A percentile compares a stretch with the other conserved stretches of the same genome.
Conservation (phyloP, 2,329 filamentous ascomycete genomes). For the Trichoderma lentiforme region DNA sequence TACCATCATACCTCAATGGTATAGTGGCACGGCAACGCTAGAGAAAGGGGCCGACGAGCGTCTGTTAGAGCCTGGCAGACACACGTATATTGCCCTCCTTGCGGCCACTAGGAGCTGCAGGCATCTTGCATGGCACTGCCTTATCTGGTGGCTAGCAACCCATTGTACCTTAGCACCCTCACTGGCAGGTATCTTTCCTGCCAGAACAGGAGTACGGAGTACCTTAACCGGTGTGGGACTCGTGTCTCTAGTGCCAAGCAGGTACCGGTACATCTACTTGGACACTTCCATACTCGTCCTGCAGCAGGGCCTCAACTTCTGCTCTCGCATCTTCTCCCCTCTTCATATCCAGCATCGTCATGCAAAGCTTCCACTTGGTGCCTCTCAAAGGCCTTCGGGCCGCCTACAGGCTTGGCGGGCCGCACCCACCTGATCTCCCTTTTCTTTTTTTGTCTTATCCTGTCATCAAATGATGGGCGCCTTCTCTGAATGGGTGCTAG, state of each 20-base stretch:
- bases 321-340: not conserved
- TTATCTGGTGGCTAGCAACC: not conserved
- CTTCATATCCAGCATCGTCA: not conserved
- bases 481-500: constrained; percentile 5
- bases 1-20: not conserved
- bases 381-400: not conserved
- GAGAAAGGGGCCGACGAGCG: not conserved
- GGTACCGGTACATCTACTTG: not conserved
- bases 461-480: not conserved
- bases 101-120: not conserved
- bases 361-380: not conserved
- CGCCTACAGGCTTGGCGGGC: not conserved
- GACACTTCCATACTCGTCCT: not conserved
- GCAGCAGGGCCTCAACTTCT: not conserved
- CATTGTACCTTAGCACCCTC: not conserved
- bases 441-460: not conserved
- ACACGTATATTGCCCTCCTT: not conserved
- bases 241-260: not conserved
- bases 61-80: not conserved
- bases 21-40: not conserved
- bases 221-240: not conserved
- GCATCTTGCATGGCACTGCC: constrained; percentile 5
- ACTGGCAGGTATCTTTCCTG: not conserved
- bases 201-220: not conserved
- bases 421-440: not conserved